phyloP scores from a whole-genome alignment of 495 filamentous ascomycete species.

The Penicillium waksmanii region DNA sequence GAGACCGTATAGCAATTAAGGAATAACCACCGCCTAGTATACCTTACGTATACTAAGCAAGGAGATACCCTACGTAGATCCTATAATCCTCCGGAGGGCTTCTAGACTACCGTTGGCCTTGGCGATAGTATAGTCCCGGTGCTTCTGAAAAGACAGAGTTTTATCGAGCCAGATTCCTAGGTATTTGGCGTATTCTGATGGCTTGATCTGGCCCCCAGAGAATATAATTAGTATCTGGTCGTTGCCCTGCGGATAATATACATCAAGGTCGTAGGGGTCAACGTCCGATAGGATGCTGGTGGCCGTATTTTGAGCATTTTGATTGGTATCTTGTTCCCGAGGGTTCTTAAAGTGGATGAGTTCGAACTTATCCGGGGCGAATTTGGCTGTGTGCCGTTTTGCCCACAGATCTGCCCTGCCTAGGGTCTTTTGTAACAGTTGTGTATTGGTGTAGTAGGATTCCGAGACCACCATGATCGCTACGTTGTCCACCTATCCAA shows the following conservation, averaged over 20 bases:
- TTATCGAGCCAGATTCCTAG: slow-evolving; percentile 24
- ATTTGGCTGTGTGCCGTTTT: not conserved
- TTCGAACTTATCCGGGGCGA: not conserved
- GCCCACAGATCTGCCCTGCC: not conserved
- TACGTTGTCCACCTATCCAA: not conserved
- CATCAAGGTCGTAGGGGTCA: not conserved
- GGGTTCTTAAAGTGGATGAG: not conserved
- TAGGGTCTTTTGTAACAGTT: not conserved
- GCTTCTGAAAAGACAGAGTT: slow-evolving; percentile 13
- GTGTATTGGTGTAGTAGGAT: not conserved
- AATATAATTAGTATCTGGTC: not conserved
- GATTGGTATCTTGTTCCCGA: not conserved
- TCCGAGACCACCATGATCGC: not conserved
- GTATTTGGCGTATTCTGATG: slow-evolving; percentile 1
- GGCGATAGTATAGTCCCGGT: slow-evolving; percentile 16
- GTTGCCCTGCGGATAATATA: not conserved
- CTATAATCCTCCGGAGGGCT: slow-evolving; percentile 15
- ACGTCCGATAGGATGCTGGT: not conserved
- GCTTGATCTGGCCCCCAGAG: not conserved
- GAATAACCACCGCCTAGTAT: slow-evolving; percentile 29
- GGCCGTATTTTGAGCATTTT: not conserved
- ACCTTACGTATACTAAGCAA: slow-evolving; percentile 10
- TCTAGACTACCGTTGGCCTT: slow-evolving; percentile 16
- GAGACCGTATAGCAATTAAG: slow-evolving; percentile 22
- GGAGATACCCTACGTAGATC: slow-evolving; percentile 20